A percentile compares a stretch with the other conserved stretches of the same genome.
phyloP scores from a whole-genome alignment of 2,329 filamentous ascomycete species.

The Ceratocystis colombiana region DNA sequence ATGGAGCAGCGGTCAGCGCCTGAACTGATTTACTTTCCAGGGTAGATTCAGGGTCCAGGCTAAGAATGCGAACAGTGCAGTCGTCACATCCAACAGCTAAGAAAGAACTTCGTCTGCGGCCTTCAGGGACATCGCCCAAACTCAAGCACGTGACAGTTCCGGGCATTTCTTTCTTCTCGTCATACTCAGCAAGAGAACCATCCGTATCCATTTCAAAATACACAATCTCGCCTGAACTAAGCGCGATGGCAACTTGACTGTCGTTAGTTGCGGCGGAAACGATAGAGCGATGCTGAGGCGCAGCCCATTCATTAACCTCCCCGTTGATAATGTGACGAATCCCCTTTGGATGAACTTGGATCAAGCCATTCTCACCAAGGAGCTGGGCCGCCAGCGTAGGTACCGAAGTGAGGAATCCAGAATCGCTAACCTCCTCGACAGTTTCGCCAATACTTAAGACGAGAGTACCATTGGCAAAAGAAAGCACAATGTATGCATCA shows the following conservation, averaged over 20 bases:
- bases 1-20: constrained; percentile 81
- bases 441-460: constrained; percentile 94
- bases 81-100: constrained; percentile 95
- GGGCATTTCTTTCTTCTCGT: constrained; percentile 90
- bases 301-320: constrained; percentile 82
- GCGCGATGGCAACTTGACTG: constrained; percentile 80
- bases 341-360: constrained; percentile 94
- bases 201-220: constrained; percentile 97
- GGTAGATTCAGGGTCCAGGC: constrained; percentile 79
- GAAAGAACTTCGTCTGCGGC: constrained; percentile 79
- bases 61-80: constrained; percentile 85
- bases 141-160: constrained; percentile 93
- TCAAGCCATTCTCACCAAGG: constrained; percentile 80
- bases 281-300: constrained; percentile 87
- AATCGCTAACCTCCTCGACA: constrained; percentile 89
- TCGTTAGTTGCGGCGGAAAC: constrained; percentile 90
- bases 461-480: constrained; percentile 78
- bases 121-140: constrained; percentile 83
- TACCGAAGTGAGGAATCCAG: constrained; percentile 79
- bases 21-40: constrained; percentile 92
- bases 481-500: constrained; percentile 92
- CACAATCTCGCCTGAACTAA: constrained; percentile 92
- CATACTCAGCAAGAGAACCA: constrained; percentile 82
- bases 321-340: constrained; percentile 78
- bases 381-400: constrained; percentile 88